Evolutionary conservation across 768 basidiomycete species (phyloP).

Genomic region (Cystofilobasidium capitatum): DNA sequence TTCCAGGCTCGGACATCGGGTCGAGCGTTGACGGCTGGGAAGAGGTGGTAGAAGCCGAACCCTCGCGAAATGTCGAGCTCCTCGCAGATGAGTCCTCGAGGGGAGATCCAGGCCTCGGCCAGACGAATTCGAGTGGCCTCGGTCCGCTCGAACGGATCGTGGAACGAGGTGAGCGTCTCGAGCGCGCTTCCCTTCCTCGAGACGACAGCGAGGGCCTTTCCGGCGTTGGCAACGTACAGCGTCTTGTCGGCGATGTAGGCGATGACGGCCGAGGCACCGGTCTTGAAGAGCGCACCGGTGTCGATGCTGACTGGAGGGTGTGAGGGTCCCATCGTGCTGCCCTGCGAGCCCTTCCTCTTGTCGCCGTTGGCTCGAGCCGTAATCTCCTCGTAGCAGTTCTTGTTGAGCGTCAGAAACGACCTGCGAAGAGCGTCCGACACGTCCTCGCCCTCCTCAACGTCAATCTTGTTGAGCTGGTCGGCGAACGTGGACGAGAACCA

Average conservation of each 20-base stretch:
- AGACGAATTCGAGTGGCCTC: conserved; percentile 80
- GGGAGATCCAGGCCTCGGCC: conserved; percentile 90
- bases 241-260: conserved; percentile 71
- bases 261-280: conserved; percentile 75
- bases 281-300: conserved; percentile 45
- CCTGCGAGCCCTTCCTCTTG: conserved; percentile 63
- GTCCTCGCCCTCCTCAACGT: conserved; percentile 45
- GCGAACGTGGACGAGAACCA: conserved; percentile 59
- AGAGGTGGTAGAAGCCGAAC: conserved; percentile 82
- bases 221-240: conserved; percentile 81
- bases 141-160: conserved; percentile 76
- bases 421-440: conserved; percentile 70
- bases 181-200: conserved; percentile 58
- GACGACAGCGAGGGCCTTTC: conserved; percentile 76
- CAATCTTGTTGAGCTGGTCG: conserved; percentile 49
- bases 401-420: conserved; percentile 79
- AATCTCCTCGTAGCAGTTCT: conserved; percentile 61
- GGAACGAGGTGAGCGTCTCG: conserved; percentile 61
- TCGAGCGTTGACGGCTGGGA: conserved; percentile 80
- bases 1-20: conserved; percentile 65
- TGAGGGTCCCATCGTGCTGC: conserved; percentile 35
- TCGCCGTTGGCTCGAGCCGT: conserved; percentile 32
- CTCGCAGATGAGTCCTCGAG: conserved; percentile 80
- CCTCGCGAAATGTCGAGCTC: conserved; percentile 66
- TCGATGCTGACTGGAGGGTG: conserved; percentile 9